phyloP scores from a whole-genome alignment of 139 green algal species.

The Auxenochlorella pyrenoidosa region DNA sequence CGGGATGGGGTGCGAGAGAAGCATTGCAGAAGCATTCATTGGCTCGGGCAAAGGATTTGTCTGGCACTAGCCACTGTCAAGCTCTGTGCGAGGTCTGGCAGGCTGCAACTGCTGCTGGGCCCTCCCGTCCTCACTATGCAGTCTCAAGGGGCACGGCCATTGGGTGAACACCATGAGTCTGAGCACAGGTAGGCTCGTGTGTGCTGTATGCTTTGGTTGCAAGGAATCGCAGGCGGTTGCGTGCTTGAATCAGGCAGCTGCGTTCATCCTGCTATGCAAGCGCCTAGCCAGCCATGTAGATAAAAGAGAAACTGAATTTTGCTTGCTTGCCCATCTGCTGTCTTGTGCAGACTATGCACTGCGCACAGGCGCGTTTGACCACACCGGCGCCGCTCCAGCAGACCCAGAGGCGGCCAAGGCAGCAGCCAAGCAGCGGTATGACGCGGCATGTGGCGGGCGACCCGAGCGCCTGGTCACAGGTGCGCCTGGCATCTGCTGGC shows the following conservation, averaged over 20 bases:
- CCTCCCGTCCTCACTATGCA: slow-evolving; percentile 21
- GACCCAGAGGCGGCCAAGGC: slow-evolving; percentile 39
- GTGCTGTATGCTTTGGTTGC: too few species aligned
- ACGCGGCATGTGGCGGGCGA: slow-evolving; percentile 58
- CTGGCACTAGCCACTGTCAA: too few species aligned
- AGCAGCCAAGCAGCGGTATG: slow-evolving; percentile 71
- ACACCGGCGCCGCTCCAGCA: slow-evolving; percentile 73
- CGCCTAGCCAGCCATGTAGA: background rate
- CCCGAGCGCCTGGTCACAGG: slow-evolving; percentile 90
- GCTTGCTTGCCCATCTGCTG: background rate
- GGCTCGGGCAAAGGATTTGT: background rate
- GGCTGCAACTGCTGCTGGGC: background rate
- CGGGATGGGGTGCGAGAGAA: too few species aligned
- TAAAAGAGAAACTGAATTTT: too few species aligned
- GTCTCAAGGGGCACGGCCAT: slow-evolving; percentile 94
- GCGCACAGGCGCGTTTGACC: slow-evolving; percentile 91
- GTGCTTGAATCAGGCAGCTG: background rate
- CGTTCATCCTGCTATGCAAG: background rate
- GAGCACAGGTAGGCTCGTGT: slow-evolving; percentile 57
- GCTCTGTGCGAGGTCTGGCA: too few species aligned
- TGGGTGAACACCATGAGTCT: slow-evolving; percentile 99
- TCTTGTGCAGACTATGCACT: slow-evolving; percentile 78
- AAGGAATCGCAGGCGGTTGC: background rate
- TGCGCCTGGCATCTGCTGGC: background rate
- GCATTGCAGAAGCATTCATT: background rate